Conservation (phyloP, 805 yeast species). For the Candida krabiensis region DNA sequence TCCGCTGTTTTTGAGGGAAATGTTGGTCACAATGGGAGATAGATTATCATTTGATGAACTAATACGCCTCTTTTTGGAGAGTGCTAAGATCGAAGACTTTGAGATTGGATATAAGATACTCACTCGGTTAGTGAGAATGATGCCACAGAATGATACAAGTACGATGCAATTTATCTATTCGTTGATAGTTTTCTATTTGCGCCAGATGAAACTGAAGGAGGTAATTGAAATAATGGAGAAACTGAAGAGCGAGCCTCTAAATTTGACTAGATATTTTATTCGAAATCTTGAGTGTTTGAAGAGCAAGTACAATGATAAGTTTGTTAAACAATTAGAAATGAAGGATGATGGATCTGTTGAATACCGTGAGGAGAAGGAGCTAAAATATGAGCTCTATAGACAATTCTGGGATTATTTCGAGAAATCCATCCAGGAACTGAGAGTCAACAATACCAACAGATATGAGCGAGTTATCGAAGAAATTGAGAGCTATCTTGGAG, state of each 20-base stretch:
- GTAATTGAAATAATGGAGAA: constrained; percentile 15
- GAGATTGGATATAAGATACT: constrained; percentile 14
- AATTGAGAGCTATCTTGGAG: constrained; percentile 9
- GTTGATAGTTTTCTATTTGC: constrained; percentile 13
- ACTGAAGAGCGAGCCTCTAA: constrained; percentile 14
- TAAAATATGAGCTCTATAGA: constrained; percentile 11
- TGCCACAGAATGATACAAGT: constrained; percentile 15
- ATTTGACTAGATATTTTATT: constrained; percentile 13
- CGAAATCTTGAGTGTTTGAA: constrained; percentile 5
- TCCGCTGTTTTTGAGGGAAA: constrained; percentile 6
- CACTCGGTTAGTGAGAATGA: constrained; percentile 6
- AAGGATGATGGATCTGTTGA: not conserved
- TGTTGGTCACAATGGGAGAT: constrained; percentile 1
- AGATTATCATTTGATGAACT: constrained; percentile 5
- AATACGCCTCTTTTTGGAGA: constrained; percentile 9
- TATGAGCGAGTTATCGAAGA: constrained; percentile 7
- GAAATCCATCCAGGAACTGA: constrained; percentile 10
- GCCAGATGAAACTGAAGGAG: constrained; percentile 12
- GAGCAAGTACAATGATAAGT: not conserved
- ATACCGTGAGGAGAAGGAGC: constrained; percentile 1
- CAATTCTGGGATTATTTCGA: constrained; percentile 18
- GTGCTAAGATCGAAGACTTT: constrained; percentile 9
- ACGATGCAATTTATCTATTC: constrained; percentile 13
- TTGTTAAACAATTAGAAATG: constrained; percentile 2
- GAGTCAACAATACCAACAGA: constrained; percentile 2